Conservation (phyloP, 805 yeast genomes). For the Wickerhamomyces sydowiorum region DNA sequence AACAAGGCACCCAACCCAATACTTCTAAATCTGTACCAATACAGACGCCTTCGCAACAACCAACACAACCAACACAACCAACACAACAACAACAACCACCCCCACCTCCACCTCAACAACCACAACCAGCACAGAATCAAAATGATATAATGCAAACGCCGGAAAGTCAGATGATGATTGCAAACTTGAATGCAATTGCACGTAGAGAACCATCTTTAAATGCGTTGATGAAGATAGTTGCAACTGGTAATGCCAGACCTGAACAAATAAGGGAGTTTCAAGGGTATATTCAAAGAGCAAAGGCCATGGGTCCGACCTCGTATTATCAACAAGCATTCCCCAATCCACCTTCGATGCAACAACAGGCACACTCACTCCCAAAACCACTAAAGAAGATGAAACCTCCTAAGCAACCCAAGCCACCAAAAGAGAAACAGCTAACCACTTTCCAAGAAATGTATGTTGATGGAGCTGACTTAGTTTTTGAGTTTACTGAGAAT, state of each 20-base stretch:
- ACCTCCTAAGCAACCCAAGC: conserved; percentile 5
- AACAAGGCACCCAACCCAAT: no score
- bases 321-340: conserved; percentile 27
- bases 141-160: conserved; percentile 44
- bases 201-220: conserved; percentile 62
- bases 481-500: conserved; percentile 81
- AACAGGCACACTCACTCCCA: background rate
- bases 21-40: no score
- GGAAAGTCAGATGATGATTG: conserved; percentile 76
- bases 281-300: conserved; percentile 71
- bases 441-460: conserved; percentile 78
- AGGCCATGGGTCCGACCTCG: conserved; percentile 59
- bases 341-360: conserved; percentile 6
- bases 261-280: conserved; percentile 76
- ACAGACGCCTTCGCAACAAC: background rate
- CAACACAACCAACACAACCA: background rate
- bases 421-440: conserved; percentile 46
- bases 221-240: conserved; percentile 76
- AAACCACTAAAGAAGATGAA: conserved; percentile 5
- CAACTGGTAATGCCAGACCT: conserved; percentile 70
- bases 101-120: conserved; percentile 11
- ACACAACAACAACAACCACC: conserved; percentile 1
- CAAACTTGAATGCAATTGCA: conserved; percentile 80
- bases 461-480: conserved; percentile 60
- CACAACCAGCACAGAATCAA: conserved; percentile 22